Evolutionary conservation across 2,329 filamentous ascomycete genomes (phyloP), one percentile per base, ranked within the genome.

Genomic region (Macrophomina pseudophaseolina): DNA sequence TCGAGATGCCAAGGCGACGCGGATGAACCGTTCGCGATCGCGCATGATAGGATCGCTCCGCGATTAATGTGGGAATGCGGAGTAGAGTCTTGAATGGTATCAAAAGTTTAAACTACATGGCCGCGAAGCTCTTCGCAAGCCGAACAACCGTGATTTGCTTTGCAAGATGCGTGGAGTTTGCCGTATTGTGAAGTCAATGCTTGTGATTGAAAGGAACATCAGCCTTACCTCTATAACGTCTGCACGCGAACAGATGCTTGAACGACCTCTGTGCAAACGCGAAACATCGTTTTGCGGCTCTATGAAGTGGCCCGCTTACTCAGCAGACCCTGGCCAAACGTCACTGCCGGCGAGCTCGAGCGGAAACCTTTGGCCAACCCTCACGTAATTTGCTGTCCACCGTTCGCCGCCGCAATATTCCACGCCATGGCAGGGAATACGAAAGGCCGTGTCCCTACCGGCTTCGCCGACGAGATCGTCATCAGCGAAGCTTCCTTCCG

Each of bases 401-500:
- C 7, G n/a, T 14, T 8, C 33, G 35, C 44, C 75, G 77, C 73
- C 11, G 14, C 4, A 12, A 33, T 9, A 9, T 18, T 40, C 5
- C 42, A 49, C 58, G 46, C 58, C 58, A 62, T 60, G 59, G 18
- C 69, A 66, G 23, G 66, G 73, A 12, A 58, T 14, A 67, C 60
- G 18, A 68, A 68, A 44, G 82, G 82, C 66, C 78, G 78, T 67
- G 81, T 85, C 11, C 82, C 83, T 2, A 97, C 95, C 0, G 95
- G 95, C 11, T 90, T 87, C 73, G 95, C 95, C 1, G 87, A 95
- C 72, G 94, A 99, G 79, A 93, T 91, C 0, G 91, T 88, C 71
- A 88, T 99, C 70, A 97, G 92, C 78, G 95, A 98, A 74, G 88
- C 94, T 70, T 93, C 92, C 0, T 99, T 99, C 77, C 88, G 92